phyloP scores from a whole-genome alignment of 345 rosid genomes.

The Citrus sp. region DNA sequence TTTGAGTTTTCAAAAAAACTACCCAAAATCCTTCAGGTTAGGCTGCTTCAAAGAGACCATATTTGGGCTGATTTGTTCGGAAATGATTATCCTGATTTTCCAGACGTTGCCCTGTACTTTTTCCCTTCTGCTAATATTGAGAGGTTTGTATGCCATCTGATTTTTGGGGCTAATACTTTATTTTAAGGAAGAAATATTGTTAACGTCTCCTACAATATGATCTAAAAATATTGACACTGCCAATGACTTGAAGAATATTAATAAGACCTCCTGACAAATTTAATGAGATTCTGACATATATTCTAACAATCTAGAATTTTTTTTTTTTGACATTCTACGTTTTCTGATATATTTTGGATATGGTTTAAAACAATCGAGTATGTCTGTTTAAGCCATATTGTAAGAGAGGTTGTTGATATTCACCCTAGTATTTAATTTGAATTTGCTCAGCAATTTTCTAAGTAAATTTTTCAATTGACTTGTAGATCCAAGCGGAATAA shows the following conservation, averaged over 20 bases:
- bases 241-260: background rate
- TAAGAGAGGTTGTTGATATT: background rate
- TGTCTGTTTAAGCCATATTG: background rate
- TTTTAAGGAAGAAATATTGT: background rate
- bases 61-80: conserved; percentile 26
- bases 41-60: conserved; percentile 36
- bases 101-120: conserved; percentile 49
- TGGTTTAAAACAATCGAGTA: background rate
- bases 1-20: conserved; percentile 35
- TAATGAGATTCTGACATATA: background rate
- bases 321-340: background rate
- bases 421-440: background rate
- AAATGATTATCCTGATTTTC: conserved; percentile 34
- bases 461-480: conserved; percentile 3
- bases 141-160: conserved; percentile 37
- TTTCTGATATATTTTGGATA: background rate
- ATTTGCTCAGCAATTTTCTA: background rate
- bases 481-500: conserved; percentile 30
- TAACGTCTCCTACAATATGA: background rate
- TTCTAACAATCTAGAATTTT: background rate
- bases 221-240: background rate
- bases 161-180: conserved; percentile 7
- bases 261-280: background rate
- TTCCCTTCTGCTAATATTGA: conserved; percentile 39
- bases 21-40: conserved; percentile 44